Percentiles rank a stretch among this genome's conserved stretches.
Evolutionary conservation across 306 rosid species (phyloP).

Genomic region (Medicago truncatula): MtrunA17r5.0-ANR NC_053049.1:41435001-41435500

Average conservation of each 20-base stretch:
- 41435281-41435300: constrained; percentile 69
- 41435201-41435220: no score
- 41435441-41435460: constrained; percentile 85
- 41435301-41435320: constrained; percentile 92
- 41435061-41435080: no score
- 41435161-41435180: no score
- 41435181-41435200: no score
- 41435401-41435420: constrained; percentile 5
- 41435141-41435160: no score
- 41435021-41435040: no score
- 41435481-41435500: constrained; percentile 76
- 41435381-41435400: not conserved
- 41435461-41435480: constrained; percentile 83
- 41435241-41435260: constrained; percentile 61
- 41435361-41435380: not conserved
- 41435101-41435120: no score
- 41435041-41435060: no score
- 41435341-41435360: constrained; percentile 47
- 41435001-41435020: no score
- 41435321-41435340: constrained; percentile 80
- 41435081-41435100: no score
- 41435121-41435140: no score
- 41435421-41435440: constrained; percentile 55
- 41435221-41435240: constrained; percentile 44
- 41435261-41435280: constrained; percentile 67